phyloP scores from a whole-genome alignment of 75 land plant genomes.

The Cupressus sempervirens region DNA sequence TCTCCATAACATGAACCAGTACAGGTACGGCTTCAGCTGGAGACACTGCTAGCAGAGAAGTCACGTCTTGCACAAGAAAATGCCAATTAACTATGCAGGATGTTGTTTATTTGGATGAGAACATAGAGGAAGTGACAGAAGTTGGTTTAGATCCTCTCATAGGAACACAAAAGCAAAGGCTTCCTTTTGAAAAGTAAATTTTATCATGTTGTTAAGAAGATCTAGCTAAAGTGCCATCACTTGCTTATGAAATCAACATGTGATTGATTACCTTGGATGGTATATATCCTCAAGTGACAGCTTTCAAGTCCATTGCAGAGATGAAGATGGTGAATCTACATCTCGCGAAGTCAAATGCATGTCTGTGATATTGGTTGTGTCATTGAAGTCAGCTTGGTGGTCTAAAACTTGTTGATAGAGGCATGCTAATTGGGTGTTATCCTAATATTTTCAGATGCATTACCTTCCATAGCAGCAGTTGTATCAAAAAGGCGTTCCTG shows the following conservation, averaged over 20 bases:
- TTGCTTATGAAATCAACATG: too few species aligned
- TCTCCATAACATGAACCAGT: too few species aligned
- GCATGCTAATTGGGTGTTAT: slow-evolving; percentile 3
- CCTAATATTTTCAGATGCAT: too few species aligned
- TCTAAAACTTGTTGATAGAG: neutral
- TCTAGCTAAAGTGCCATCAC: too few species aligned
- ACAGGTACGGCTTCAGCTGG: too few species aligned
- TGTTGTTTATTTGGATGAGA: slow-evolving; percentile 57
- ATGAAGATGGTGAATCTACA: neutral
- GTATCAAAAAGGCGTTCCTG: too few species aligned
- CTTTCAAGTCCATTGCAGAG: neutral
- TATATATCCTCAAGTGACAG: too few species aligned
- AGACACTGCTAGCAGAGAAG: too few species aligned
- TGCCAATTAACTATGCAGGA: slow-evolving; percentile 74
- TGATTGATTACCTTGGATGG: too few species aligned
- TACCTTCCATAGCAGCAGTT: too few species aligned
- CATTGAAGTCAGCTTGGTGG: neutral
- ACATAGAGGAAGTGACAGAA: slow-evolving; percentile 54
- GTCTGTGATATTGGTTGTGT: neutral
- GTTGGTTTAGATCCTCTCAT: slow-evolving; percentile 13
- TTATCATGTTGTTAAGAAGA: too few species aligned
- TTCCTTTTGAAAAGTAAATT: slow-evolving; percentile 10
- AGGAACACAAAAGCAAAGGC: neutral
- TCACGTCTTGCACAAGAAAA: too few species aligned
- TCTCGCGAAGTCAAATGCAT: neutral